phyloP scores from a whole-genome alignment of 1,284 basidiomycete species.

The Phenoliferia sp. region DNA sequence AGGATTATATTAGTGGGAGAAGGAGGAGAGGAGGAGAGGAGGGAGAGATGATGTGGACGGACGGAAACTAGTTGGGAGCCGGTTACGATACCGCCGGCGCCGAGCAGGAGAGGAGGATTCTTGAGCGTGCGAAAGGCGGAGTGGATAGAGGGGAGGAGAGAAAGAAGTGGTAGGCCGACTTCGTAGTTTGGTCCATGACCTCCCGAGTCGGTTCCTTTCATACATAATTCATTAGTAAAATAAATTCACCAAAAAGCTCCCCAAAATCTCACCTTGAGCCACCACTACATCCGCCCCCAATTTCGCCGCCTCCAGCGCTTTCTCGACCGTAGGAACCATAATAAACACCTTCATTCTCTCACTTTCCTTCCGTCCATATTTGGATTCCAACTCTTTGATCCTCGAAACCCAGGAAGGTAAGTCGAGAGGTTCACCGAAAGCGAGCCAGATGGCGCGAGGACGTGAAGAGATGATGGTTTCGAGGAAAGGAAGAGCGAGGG shows the following conservation, averaged over 20 bases:
- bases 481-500: background rate
- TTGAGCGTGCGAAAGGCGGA: background rate
- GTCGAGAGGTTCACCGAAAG: background rate
- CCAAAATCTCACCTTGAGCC: background rate
- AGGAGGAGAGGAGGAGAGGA: no score
- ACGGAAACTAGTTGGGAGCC: background rate
- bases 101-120: background rate
- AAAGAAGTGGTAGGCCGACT: background rate
- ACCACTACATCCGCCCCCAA: background rate
- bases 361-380: background rate
- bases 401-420: background rate
- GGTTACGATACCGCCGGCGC: background rate
- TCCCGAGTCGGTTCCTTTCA: background rate
- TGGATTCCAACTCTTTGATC: background rate
- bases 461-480: background rate
- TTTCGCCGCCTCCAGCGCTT: background rate
- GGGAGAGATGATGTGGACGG: conserved; percentile 22
- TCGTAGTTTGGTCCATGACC: background rate
- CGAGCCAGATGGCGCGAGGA: background rate
- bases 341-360: background rate
- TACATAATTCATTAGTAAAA: background rate
- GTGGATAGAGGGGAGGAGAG: background rate
- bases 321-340: background rate
- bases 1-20: background rate
- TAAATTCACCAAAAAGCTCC: background rate